Evolutionary conservation across 2,329 filamentous ascomycete species (phyloP).

Genomic region (Thyridium curvatum): DNA sequence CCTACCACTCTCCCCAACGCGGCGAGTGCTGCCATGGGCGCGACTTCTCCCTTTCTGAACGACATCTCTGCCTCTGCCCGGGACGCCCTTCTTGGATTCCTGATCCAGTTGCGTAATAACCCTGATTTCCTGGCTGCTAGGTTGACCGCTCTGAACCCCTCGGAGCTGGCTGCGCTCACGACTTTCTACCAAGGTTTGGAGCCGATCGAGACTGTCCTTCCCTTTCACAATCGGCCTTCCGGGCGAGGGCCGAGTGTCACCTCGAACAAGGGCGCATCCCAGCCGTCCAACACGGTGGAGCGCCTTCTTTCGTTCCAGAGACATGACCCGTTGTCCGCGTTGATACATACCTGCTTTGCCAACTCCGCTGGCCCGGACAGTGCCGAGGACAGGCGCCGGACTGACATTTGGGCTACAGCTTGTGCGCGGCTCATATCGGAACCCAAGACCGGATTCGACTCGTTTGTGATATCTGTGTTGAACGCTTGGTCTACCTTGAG

Average conservation of each 20-base stretch:
- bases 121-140: slow-evolving; percentile 82
- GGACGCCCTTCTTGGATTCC: slow-evolving; percentile 70
- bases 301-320: slow-evolving; percentile 83
- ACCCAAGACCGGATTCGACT: slow-evolving; percentile 68
- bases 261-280: slow-evolving; percentile 27
- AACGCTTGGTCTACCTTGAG: slow-evolving; percentile 83
- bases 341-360: slow-evolving; percentile 86
- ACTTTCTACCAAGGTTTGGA: slow-evolving; percentile 75
- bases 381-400: slow-evolving; percentile 70
- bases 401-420: slow-evolving; percentile 82
- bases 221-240: slow-evolving; percentile 50
- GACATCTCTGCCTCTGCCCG: slow-evolving; percentile 71
- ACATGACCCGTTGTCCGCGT: slow-evolving; percentile 75
- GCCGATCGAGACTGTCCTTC: slow-evolving; percentile 75
- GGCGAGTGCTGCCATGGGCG: slow-evolving; percentile 28
- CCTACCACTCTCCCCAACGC: slow-evolving; percentile 13
- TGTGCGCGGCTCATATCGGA: slow-evolving; percentile 78
- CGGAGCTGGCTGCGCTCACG: slow-evolving; percentile 72
- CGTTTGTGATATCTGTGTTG: slow-evolving; percentile 76
- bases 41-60: slow-evolving; percentile 54
- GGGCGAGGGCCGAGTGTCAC: slow-evolving; percentile 28
- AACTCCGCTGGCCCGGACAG: slow-evolving; percentile 78
- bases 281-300: slow-evolving; percentile 62
- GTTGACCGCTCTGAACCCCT: slow-evolving; percentile 66
- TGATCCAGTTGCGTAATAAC: slow-evolving; percentile 78